These are phyloP conservation scores for Tulasnella sp. DNA, from an alignment of 768 basidiomycete genomes.

Conservation along the genomic window DNA sequence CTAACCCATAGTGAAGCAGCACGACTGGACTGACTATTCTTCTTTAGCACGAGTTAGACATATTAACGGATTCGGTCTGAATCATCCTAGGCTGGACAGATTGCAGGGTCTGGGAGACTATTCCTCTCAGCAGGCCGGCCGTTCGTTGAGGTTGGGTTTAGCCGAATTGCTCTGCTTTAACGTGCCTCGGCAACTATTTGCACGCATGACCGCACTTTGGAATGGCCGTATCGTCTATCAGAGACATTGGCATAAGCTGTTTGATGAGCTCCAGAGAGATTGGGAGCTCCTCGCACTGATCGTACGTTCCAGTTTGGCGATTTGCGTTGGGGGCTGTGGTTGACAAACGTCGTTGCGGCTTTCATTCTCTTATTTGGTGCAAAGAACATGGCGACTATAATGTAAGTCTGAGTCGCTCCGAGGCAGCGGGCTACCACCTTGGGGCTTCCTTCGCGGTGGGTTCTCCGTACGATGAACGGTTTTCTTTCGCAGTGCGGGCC, in stretches of 20 bases:
- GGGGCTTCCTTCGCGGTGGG: not conserved
- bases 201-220: not conserved
- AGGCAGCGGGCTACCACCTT: not conserved
- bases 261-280: conserved; percentile 19
- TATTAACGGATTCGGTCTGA: conserved; percentile 15
- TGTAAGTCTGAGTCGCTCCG: not conserved
- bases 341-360: not conserved
- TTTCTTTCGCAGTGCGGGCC: not conserved
- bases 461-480: not conserved
- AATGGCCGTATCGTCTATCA: conserved; percentile 25
- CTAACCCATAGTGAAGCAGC: not conserved
- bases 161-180: not conserved
- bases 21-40: not conserved
- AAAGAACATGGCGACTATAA: not conserved
- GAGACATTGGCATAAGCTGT: conserved; percentile 30
- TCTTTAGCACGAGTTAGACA: conserved; percentile 19
- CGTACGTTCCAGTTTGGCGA: not conserved
- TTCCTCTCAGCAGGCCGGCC: not conserved
- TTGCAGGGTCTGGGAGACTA: not conserved
- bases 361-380: not conserved
- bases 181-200: not conserved
- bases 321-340: not conserved
- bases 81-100: not conserved
- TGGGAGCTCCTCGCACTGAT: conserved; percentile 10
- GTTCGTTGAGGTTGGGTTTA: not conserved